Conservation (phyloP, 148 eudicot genomes). For the Pharnaceum exiguum region DNA sequence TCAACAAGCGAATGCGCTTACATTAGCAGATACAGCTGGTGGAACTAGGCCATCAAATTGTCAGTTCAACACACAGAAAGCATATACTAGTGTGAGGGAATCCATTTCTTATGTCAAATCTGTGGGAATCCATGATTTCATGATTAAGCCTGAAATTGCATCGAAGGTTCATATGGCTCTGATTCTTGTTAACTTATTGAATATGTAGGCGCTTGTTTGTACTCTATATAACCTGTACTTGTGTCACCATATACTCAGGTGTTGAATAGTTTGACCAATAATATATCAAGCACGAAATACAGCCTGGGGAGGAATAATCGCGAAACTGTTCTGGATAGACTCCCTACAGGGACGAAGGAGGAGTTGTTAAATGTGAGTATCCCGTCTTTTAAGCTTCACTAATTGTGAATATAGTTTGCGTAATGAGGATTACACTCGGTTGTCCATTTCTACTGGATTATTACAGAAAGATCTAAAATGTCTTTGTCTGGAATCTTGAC, state of each 20-base stretch:
- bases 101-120: conserved; percentile 45
- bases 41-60: conserved; percentile 42
- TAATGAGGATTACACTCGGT: too few relatives aligned
- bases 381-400: neutral
- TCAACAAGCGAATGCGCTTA: conserved; percentile 85
- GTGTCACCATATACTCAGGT: conserved; percentile 40
- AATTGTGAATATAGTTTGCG: too few relatives aligned
- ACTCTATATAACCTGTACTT: neutral
- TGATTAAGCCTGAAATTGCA: conserved; percentile 71
- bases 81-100: conserved; percentile 53
- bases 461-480: too few relatives aligned
- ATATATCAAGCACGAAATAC: conserved; percentile 74
- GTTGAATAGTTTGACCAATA: conserved; percentile 59
- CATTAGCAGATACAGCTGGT: conserved; percentile 51
- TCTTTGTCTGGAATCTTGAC: too few relatives aligned
- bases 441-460: too few relatives aligned
- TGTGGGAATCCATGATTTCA: conserved; percentile 52
- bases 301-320: conserved; percentile 62
- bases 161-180: conserved; percentile 47
- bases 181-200: conserved; percentile 1
- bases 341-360: conserved; percentile 63
- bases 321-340: conserved; percentile 81
- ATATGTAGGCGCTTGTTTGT: neutral
- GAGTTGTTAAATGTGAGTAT: conserved; percentile 72
- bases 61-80: conserved; percentile 49